phyloP scores from a whole-genome alignment of 306 rosid species.

The Vigna angularis region DNA sequence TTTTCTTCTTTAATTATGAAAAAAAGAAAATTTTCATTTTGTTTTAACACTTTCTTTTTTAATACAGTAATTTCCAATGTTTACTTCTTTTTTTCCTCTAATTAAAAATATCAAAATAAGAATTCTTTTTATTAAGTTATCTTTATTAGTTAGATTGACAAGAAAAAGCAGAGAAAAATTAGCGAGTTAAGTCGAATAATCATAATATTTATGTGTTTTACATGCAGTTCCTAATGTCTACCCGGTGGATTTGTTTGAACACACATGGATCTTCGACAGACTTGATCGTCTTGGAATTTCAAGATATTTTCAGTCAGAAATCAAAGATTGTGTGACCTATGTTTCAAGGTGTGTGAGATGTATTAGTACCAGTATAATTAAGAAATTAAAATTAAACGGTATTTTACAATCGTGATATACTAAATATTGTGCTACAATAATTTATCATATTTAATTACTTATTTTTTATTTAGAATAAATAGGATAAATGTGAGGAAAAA shows the following conservation, averaged over 20 bases:
- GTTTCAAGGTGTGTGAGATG: conserved; percentile 53
- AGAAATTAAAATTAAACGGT: neutral
- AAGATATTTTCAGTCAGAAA: conserved; percentile 63
- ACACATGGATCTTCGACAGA: conserved; percentile 73
- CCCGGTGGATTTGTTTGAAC: conserved; percentile 88
- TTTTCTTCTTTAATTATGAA: neutral
- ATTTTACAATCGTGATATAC: neutral
- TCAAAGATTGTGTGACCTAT: conserved; percentile 58
- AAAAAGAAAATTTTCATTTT: neutral
- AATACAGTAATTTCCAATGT: neutral
- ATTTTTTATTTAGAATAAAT: too few species aligned
- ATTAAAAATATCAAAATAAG: too few species aligned
- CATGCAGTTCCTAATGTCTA: conserved; percentile 76
- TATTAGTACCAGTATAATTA: neutral
- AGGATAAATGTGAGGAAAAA: neutral
- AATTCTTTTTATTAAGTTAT: neutral
- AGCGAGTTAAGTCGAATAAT: neutral
- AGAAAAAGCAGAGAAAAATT: neutral
- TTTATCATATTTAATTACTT: too few species aligned
- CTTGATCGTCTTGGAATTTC: conserved; percentile 79
- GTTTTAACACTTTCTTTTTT: neutral
- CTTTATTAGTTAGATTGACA: neutral
- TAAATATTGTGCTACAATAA: too few species aligned
- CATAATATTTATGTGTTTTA: neutral
- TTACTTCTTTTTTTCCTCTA: too few species aligned